phyloP scores from a whole-genome alignment of 257 asterid species.

The Parsonsia alboflavescens region DNA sequence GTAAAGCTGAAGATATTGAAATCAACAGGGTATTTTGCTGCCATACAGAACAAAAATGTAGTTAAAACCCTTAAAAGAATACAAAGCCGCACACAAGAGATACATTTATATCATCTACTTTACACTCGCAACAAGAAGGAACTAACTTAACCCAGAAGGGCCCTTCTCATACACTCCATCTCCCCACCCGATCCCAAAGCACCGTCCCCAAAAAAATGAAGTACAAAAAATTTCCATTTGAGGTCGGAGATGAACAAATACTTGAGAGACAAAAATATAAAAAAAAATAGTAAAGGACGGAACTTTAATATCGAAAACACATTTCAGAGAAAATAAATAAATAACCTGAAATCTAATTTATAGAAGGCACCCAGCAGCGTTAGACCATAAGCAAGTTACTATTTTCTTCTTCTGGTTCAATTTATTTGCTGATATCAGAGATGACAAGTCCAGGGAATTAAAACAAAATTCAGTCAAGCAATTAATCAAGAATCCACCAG shows the following conservation, averaged over 20 bases:
- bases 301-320: not conserved
- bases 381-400: not conserved
- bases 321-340: not conserved
- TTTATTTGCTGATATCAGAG: not conserved
- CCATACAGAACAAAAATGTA: conserved; percentile 3
- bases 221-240: not conserved
- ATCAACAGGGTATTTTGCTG: conserved; percentile 15
- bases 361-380: not conserved
- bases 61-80: not conserved
- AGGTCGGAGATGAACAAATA: not conserved
- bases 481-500: not conserved
- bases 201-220: not conserved
- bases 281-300: not conserved
- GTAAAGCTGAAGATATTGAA: conserved; percentile 9
- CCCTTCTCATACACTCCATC: not conserved
- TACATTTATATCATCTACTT: not conserved
- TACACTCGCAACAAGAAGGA: not conserved
- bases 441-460: not conserved
- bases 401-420: not conserved
- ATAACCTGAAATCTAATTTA: not conserved
- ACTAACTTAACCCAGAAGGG: not conserved
- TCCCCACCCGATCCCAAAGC: not conserved
- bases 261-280: not conserved
- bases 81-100: not conserved
- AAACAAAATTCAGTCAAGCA: not conserved